Percentiles rank a stretch among this genome's conserved stretches.
These are phyloP conservation scores for Torulaspora indica DNA, from an alignment of 805 yeast species.

Conservation along the genomic window DNA sequence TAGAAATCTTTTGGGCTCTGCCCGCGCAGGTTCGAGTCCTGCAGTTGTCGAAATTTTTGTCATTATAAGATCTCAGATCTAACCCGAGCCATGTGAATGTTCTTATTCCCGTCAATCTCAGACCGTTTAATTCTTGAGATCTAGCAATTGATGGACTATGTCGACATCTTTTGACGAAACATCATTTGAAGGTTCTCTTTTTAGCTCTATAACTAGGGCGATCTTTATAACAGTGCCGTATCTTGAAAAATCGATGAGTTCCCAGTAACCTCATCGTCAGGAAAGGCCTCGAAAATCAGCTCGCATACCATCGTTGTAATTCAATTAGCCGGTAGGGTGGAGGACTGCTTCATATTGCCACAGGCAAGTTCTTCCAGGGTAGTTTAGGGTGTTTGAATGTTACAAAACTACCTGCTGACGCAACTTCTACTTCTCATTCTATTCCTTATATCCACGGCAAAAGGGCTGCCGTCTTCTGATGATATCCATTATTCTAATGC, in stretches of 20 bases:
- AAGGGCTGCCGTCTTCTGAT: slow-evolving; percentile 7
- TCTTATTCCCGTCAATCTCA: too few species aligned
- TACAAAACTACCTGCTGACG: slow-evolving; percentile 1
- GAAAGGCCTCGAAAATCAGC: background rate
- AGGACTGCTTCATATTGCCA: background rate
- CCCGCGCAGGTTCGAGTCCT: slow-evolving; percentile 63
- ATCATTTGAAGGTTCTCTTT: background rate
- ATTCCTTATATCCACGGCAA: background rate
- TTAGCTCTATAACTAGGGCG: background rate
- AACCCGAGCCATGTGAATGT: too few species aligned
- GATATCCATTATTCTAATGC: background rate
- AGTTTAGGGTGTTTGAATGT: background rate
- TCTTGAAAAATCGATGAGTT: background rate
- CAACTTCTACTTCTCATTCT: slow-evolving; percentile 2
- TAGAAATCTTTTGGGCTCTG: slow-evolving; percentile 50
- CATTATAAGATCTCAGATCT: background rate
- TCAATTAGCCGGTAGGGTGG: background rate
- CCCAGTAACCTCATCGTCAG: background rate
- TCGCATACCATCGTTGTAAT: too few species aligned
- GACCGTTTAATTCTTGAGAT: too few species aligned
- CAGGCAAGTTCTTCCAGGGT: background rate
- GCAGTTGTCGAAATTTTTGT: slow-evolving; percentile 52
- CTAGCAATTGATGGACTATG: too few species aligned
- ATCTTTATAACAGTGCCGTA: background rate
- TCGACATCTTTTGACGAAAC: too few species aligned